Evolutionary conservation across 768 basidiomycete genomes (phyloP).

Genomic region (Russula ochroleuca): DNA sequence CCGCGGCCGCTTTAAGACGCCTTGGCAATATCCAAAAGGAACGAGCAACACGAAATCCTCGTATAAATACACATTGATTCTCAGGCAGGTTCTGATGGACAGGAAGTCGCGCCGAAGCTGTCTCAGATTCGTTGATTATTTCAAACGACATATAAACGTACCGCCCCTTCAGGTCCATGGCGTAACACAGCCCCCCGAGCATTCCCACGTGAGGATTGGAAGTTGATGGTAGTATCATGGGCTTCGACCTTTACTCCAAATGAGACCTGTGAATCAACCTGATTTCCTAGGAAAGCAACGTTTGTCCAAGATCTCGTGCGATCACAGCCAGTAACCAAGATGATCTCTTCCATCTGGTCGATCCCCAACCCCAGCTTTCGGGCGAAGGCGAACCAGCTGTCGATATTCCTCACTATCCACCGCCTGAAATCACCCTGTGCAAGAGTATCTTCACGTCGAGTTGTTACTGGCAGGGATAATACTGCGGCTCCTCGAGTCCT

Average conservation of each 20-base stretch:
- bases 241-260: no score
- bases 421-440: not conserved
- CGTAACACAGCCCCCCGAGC: not conserved
- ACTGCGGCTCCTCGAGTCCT: not conserved
- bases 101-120: no score
- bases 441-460: not conserved
- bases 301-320: not conserved
- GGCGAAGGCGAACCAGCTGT: not conserved
- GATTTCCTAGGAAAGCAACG: not conserved
- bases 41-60: no score
- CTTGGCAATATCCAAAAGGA: no score
- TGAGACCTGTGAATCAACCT: not conserved
- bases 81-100: no score
- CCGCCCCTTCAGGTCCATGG: not conserved
- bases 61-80: no score
- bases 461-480: not conserved
- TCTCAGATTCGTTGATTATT: no score
- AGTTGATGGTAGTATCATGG: not conserved
- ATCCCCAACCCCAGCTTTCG: not conserved
- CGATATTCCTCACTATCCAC: conserved; percentile 1
- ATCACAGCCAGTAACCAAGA: conserved; percentile 7
- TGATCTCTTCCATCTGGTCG: not conserved
- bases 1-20: no score
- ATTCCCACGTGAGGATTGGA: not conserved
- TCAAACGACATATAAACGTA: not conserved